phyloP scores from a whole-genome alignment of 805 yeast genomes.

The Candida qinlingensis region DNA sequence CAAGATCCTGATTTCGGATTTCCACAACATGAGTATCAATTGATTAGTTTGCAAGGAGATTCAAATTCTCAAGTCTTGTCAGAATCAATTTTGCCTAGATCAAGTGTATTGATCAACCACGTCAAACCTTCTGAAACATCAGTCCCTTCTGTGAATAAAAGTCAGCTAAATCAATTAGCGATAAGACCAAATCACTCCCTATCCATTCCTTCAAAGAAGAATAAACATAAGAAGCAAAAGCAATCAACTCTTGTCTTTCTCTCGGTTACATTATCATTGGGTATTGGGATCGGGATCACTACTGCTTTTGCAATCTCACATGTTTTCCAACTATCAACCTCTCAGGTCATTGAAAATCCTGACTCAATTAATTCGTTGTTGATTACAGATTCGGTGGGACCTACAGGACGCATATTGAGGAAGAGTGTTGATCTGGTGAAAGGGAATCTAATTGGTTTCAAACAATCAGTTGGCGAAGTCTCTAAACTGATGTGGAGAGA shows the following conservation, averaged over 20 bases:
- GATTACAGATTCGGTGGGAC: neutral
- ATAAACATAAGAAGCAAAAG: conserved; percentile 6
- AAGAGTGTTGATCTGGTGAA: conserved; percentile 1
- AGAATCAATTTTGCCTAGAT: conserved; percentile 1
- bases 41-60: conserved; percentile 2
- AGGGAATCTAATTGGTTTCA: conserved; percentile 3
- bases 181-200: neutral
- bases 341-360: neutral
- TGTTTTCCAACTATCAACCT: neutral
- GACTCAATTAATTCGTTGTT: neutral
- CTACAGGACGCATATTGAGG: neutral
- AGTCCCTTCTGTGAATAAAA: too few species aligned
- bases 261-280: conserved; percentile 18
- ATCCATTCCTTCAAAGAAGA: conserved; percentile 12
- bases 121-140: neutral
- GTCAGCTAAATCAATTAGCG: neutral
- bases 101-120: neutral
- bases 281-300: conserved; percentile 23
- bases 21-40: conserved; percentile 3
- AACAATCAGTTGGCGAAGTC: conserved; percentile 6
- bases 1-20: neutral
- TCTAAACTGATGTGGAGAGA: conserved; percentile 11
- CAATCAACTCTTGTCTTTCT: conserved; percentile 9
- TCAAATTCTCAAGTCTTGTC: conserved; percentile 4
- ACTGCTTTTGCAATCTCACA: conserved; percentile 13